Conservation (phyloP, 345 rosid genomes). For the Salix caprea region DNA sequence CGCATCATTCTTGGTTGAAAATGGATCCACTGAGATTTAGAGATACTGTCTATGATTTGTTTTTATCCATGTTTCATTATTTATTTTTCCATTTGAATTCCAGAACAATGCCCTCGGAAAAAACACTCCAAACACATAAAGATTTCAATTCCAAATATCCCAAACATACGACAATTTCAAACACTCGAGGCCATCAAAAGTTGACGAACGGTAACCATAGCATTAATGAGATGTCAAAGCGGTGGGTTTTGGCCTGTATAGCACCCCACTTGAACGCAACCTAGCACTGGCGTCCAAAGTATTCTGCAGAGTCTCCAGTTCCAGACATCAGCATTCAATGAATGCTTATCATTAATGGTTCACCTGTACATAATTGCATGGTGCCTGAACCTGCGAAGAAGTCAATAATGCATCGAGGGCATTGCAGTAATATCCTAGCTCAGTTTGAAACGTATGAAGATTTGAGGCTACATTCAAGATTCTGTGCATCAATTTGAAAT, state of each 20-base stretch:
- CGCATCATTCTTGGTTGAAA: too few species aligned
- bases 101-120: too few species aligned
- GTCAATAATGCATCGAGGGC: not conserved
- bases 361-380: not conserved
- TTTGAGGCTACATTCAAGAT: not conserved
- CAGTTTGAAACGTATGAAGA: not conserved
- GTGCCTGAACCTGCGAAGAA: not conserved
- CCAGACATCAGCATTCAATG: not conserved
- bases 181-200: not conserved
- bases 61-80: too few species aligned
- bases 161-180: too few species aligned
- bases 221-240: not conserved
- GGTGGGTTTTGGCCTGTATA: not conserved
- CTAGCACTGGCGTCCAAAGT: not conserved
- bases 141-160: too few species aligned
- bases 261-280: too few species aligned
- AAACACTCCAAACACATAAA: too few species aligned
- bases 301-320: not conserved
- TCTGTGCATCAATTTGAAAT: not conserved
- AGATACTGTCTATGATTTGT: too few species aligned
- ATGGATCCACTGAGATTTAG: too few species aligned
- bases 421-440: not conserved
- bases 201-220: not conserved
- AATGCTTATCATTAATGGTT: not conserved
- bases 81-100: too few species aligned